Percentiles rank a stretch among this genome's conserved stretches.
phyloP scores from a whole-genome alignment of 2,329 filamentous ascomycete genomes.

The Passalora sequoiae region DNA sequence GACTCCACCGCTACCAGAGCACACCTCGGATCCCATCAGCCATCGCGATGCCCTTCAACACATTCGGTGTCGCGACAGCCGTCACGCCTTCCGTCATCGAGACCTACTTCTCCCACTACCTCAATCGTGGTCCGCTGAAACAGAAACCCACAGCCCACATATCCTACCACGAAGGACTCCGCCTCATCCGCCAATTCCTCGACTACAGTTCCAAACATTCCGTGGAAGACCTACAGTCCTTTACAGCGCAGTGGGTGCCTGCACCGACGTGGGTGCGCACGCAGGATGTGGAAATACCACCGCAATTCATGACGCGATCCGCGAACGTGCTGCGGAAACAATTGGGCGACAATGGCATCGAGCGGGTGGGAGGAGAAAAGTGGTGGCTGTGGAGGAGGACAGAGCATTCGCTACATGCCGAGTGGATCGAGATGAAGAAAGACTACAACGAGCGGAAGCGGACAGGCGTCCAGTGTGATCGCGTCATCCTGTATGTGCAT shows the following conservation, averaged over 20 bases:
- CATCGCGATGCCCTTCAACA: slow-evolving; percentile 61
- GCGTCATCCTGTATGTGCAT: slow-evolving; percentile 90
- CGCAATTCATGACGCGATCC: slow-evolving; percentile 59
- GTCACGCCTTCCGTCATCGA: slow-evolving; percentile 83
- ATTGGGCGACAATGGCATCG: slow-evolving; percentile 70
- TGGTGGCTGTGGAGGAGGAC: slow-evolving; percentile 88
- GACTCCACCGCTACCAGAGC: no score
- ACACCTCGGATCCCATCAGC: no score
- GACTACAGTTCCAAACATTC: slow-evolving; percentile 80
- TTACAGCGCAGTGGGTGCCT: slow-evolving; percentile 88
- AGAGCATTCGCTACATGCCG: slow-evolving; percentile 63
- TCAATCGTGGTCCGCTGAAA: slow-evolving; percentile 68
- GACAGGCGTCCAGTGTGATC: slow-evolving; percentile 53
- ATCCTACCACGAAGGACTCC: slow-evolving; percentile 88
- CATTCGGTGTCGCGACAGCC: slow-evolving; percentile 72
- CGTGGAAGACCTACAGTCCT: slow-evolving; percentile 87
- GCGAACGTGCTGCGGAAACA: slow-evolving; percentile 65
- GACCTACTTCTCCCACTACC: slow-evolving; percentile 84
- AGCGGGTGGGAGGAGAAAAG: slow-evolving; percentile 69
- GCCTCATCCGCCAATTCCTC: slow-evolving; percentile 81
- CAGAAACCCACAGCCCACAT: slow-evolving; percentile 84
- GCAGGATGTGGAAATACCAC: slow-evolving; percentile 61
- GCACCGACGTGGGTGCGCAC: slow-evolving; percentile 81
- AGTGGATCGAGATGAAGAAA: slow-evolving; percentile 94
- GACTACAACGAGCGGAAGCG: slow-evolving; percentile 67